Evolutionary conservation across 2,329 filamentous ascomycete species (phyloP), one percentile per base, ranked within the genome.

Genomic region (Zasmidium cellare): DNA sequence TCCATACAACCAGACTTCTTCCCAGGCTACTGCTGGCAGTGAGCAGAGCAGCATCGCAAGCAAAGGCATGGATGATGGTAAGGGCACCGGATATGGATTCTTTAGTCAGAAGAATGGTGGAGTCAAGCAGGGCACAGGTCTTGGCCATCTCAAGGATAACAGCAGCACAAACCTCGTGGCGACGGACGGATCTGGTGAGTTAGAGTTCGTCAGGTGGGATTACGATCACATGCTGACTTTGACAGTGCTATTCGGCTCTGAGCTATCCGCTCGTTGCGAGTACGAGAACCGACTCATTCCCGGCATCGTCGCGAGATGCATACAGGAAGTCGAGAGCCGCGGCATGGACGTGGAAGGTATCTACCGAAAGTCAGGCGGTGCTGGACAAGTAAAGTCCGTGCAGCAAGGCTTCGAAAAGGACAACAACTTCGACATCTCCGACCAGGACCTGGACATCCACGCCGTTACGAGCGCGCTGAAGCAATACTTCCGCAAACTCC

Each of bases 311-410:
- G 93, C 87, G 49, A 89, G 92, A 49, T 99, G 94, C 75, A 96
- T 99, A 65, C 91, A 96, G 72, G 93, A 99, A 76, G 94, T 99
- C 41, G 94, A 99, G 75, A 79, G 94, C 20, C 87, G 94, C 72
- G 94, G 93, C 76, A 96, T 99, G 91, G 92, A 97, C 69, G 85
- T 96, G 66, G 94, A 97, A 77, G 94, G 94, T 62, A 96, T 99
- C 67, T 99, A 99, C 78, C 87, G 94, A 70, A 99, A 99, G 81
- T 96, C 92, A 51, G 94, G 94, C 57, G 94, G 92, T 65, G 92
- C 89, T 68, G 91, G 90, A 9, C 91, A 96, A 73, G 89, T 96
- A 72, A 96, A 96, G 74, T 82, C 85, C 69, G 90, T 99, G 67
- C 91, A 93, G 70, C 90, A 92, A 65, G 92, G 92, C 12, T 97